Conservation (phyloP, 2,329 filamentous ascomycete species). For the Thielaviopsis punctulata region DNA sequence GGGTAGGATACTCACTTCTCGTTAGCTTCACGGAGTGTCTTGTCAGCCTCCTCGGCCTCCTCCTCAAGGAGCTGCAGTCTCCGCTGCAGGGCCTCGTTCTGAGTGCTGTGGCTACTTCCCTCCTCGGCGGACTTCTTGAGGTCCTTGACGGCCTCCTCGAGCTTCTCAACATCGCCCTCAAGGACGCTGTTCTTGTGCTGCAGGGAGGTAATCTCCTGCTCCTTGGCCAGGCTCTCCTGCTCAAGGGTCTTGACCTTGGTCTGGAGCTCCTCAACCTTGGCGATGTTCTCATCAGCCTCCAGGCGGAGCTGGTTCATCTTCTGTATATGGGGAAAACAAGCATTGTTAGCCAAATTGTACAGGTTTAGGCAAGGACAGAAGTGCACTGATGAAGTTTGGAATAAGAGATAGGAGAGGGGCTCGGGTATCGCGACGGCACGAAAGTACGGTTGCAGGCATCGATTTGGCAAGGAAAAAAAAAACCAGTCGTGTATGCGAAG, state of each 20-base stretch:
- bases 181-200: conserved; percentile 89
- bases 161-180: conserved; percentile 81
- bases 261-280: conserved; percentile 77
- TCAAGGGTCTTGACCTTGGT: conserved; percentile 75
- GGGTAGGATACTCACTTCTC: conserved; percentile 64
- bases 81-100: conserved; percentile 82
- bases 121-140: conserved; percentile 75
- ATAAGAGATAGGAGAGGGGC: neutral
- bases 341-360: conserved; percentile 2
- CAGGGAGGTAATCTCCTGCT: conserved; percentile 94
- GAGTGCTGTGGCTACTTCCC: conserved; percentile 64
- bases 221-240: conserved; percentile 89
- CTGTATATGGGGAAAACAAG: conserved; percentile 27
- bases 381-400: neutral
- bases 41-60: conserved; percentile 91
- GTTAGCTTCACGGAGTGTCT: conserved; percentile 89
- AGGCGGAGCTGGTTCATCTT: conserved; percentile 90
- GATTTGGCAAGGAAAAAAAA: neutral
- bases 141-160: conserved; percentile 68
- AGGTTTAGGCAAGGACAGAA: neutral
- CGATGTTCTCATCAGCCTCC: conserved; percentile 72
- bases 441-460: neutral
- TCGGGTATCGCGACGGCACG: neutral
- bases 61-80: conserved; percentile 93
- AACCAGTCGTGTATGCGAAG: neutral